phyloP scores from a whole-genome alignment of 768 basidiomycete genomes.

The Tricholoma terreum region DNA sequence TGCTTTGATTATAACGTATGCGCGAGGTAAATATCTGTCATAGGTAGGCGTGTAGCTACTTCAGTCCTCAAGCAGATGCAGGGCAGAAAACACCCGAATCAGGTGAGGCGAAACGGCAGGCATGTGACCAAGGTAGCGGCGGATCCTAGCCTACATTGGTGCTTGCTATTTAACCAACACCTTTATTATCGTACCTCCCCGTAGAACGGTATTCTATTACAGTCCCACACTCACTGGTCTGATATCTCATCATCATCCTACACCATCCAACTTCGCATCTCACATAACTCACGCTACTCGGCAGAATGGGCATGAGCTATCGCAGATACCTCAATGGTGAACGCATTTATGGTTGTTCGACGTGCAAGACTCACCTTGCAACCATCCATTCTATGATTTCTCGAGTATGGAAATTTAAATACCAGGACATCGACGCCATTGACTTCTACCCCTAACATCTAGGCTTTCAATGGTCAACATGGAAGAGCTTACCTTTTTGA shows the following conservation, averaged over 20 bases:
- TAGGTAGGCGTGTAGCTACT: background rate
- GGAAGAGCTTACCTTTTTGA: slow-evolving; percentile 95
- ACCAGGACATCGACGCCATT: slow-evolving; percentile 7
- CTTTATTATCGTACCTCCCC: too few relatives aligned
- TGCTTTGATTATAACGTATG: background rate
- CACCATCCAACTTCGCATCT: too few relatives aligned
- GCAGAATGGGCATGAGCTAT: slow-evolving; percentile 83
- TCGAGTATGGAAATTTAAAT: slow-evolving; percentile 49
- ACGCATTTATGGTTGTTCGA: slow-evolving; percentile 85
- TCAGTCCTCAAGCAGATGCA: background rate
- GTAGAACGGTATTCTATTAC: too few relatives aligned
- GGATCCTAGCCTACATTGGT: too few relatives aligned
- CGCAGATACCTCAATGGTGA: slow-evolving; percentile 82
- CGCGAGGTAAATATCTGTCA: background rate
- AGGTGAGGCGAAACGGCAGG: background rate
- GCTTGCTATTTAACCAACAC: background rate
- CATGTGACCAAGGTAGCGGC: too few relatives aligned
- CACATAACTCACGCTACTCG: too few relatives aligned
- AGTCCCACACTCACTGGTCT: too few relatives aligned
- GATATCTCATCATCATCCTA: too few relatives aligned
- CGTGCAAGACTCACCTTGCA: slow-evolving; percentile 87
- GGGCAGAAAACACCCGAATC: background rate
- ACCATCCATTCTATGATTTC: slow-evolving; percentile 91
- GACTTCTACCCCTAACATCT: slow-evolving; percentile 9
- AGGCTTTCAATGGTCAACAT: slow-evolving; percentile 98